A percentile compares a stretch with the other conserved stretches of the same genome.
Evolutionary conservation across 225 moss, liverwort and hornwort species (phyloP).

Genomic region (Thuidium tamariscinum): DNA sequence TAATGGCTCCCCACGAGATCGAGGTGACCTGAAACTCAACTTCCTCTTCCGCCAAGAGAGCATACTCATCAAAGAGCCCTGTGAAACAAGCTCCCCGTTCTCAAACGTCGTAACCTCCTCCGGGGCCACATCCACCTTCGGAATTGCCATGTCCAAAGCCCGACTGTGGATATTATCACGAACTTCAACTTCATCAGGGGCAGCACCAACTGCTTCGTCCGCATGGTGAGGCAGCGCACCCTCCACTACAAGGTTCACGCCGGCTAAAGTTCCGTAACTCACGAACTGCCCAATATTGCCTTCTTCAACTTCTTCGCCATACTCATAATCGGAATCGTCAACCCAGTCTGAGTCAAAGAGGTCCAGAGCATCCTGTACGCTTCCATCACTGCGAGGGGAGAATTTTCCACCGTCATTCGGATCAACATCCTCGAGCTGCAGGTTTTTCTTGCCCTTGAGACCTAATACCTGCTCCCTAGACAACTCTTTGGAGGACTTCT

Average conservation of each 20-base stretch:
- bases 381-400: slow-evolving; percentile 73
- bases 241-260: slow-evolving; percentile 86
- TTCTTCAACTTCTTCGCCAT: slow-evolving; percentile 49
- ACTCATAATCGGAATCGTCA: slow-evolving; percentile 66
- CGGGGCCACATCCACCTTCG: slow-evolving; percentile 22
- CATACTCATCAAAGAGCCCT: slow-evolving; percentile 63
- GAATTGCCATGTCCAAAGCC: slow-evolving; percentile 38
- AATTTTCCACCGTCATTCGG: slow-evolving; percentile 59
- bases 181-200: slow-evolving; percentile 24
- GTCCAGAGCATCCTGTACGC: slow-evolving; percentile 64
- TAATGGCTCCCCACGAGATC: slow-evolving; percentile 85
- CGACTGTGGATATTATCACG: slow-evolving; percentile 63
- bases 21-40: slow-evolving; percentile 81
- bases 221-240: slow-evolving; percentile 83
- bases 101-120: slow-evolving; percentile 49
- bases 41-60: slow-evolving; percentile 84
- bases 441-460: slow-evolving; percentile 36
- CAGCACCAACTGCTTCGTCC: slow-evolving; percentile 34
- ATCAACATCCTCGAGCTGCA: slow-evolving; percentile 50
- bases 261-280: slow-evolving; percentile 89
- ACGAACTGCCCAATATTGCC: slow-evolving; percentile 58
- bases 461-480: slow-evolving; percentile 43
- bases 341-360: slow-evolving; percentile 77
- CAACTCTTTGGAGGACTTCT: slow-evolving; percentile 31
- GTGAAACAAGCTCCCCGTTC: slow-evolving; percentile 36